phyloP scores from a whole-genome alignment of 768 basidiomycete species.

The Kwoniella sp. region DNA sequence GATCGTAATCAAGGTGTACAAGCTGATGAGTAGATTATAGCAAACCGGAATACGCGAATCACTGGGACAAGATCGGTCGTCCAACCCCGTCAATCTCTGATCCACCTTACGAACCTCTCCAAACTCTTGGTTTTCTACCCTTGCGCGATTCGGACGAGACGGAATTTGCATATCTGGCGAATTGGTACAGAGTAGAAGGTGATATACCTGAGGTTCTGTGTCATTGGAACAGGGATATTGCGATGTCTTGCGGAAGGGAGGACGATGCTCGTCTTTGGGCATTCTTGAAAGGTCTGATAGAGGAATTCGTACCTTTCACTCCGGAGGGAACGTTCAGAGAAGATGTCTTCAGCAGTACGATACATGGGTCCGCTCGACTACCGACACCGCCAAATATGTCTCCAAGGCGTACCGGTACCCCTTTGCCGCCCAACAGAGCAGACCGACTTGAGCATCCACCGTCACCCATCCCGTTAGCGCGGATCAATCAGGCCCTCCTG shows the following conservation, averaged over 20 bases:
- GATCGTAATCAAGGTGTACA: not conserved
- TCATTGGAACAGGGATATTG: conserved; percentile 47
- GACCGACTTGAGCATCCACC: conserved; percentile 5
- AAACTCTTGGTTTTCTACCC: conserved; percentile 36
- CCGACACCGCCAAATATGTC: conserved; percentile 17
- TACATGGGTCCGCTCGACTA: conserved; percentile 12
- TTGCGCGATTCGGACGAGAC: conserved; percentile 34
- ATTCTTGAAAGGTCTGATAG: conserved; percentile 35
- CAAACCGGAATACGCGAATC: conserved; percentile 45
- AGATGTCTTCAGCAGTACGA: conserved; percentile 29
- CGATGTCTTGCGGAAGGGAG: conserved; percentile 35
- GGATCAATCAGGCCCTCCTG: conserved; percentile 21
- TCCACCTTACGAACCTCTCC: conserved; percentile 46
- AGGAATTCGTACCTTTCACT: conserved; percentile 37
- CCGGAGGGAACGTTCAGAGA: conserved; percentile 29
- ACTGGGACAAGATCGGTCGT: conserved; percentile 46
- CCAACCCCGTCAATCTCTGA: conserved; percentile 41
- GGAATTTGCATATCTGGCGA: conserved; percentile 49
- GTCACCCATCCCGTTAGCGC: conserved; percentile 27
- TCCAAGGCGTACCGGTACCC: conserved; percentile 14
- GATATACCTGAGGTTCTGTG: conserved; percentile 36
- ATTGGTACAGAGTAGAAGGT: conserved; percentile 45
- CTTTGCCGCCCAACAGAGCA: conserved; percentile 2
- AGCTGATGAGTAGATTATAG: conserved; percentile 21
- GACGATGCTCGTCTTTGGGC: conserved; percentile 48